These are phyloP conservation scores for Blastobotrys chiropterorum DNA, from an alignment of 805 yeast genomes.

Conservation along the genomic window DNA sequence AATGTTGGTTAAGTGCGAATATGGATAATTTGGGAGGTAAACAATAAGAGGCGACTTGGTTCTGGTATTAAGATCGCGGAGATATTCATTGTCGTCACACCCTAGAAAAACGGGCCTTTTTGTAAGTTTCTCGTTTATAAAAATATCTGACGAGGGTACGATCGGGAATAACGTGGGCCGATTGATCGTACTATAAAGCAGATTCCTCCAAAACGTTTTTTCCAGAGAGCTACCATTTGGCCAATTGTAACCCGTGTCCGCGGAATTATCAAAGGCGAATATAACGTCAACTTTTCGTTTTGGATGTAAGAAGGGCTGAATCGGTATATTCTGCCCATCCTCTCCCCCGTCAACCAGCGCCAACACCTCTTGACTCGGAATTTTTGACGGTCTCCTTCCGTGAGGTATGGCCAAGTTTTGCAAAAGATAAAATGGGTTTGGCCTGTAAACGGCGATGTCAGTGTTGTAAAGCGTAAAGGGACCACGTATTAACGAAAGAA, in stretches of 20 bases:
- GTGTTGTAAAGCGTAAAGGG: conserved; percentile 14
- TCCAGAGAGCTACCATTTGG: background rate
- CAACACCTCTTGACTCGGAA: conserved; percentile 31
- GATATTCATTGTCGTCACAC: conserved; percentile 48
- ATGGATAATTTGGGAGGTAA: conserved; percentile 68
- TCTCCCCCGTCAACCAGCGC: conserved; percentile 70
- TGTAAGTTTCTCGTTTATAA: background rate
- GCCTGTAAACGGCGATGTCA: conserved; percentile 65
- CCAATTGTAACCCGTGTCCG: conserved; percentile 27
- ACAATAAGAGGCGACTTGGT: conserved; percentile 64
- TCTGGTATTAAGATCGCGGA: conserved; percentile 8
- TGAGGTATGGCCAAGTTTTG: conserved; percentile 10
- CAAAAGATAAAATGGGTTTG: conserved; percentile 56
- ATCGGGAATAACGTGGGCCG: conserved; percentile 20
- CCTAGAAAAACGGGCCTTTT: conserved; percentile 70
- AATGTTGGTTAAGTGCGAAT: conserved; percentile 57
- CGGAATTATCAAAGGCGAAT: conserved; percentile 42
- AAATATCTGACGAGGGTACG: conserved; percentile 13
- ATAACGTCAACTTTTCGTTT: conserved; percentile 56
- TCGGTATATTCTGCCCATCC: conserved; percentile 59
- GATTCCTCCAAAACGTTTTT: background rate
- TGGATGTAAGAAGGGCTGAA: conserved; percentile 55
- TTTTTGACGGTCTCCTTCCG: conserved; percentile 15
- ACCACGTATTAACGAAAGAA: background rate
- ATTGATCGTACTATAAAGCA: background rate